phyloP scores from a whole-genome alignment of 768 basidiomycete genomes.

The Trametes cubensis region DNA sequence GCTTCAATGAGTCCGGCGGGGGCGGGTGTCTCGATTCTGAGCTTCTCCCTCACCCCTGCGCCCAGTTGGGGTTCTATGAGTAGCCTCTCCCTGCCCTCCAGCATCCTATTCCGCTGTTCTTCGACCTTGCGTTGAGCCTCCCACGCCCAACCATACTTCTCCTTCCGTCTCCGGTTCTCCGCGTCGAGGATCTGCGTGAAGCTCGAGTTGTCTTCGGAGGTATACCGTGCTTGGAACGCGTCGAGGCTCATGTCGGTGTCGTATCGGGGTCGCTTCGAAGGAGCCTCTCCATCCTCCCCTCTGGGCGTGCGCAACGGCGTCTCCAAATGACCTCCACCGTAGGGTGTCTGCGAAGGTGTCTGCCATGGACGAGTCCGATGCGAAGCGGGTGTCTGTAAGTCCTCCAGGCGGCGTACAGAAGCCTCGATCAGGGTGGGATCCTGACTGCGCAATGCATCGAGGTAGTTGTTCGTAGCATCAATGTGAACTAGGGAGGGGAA shows the following conservation, averaged over 20 bases:
- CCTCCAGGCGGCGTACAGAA: slow-evolving; percentile 73
- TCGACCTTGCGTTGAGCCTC: slow-evolving; percentile 86
- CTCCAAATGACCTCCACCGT: slow-evolving; percentile 57
- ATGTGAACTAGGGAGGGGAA: slow-evolving; percentile 92
- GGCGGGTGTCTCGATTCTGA: slow-evolving; percentile 62
- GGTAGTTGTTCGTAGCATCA: slow-evolving; percentile 85
- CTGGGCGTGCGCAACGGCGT: slow-evolving; percentile 58
- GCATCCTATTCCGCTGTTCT: slow-evolving; percentile 60
- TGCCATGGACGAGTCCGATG: slow-evolving; percentile 38
- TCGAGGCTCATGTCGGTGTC: slow-evolving; percentile 73
- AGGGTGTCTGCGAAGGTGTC: slow-evolving; percentile 69
- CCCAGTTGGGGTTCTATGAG: slow-evolving; percentile 67
- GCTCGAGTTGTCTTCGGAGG: slow-evolving; percentile 96
- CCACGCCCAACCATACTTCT: slow-evolving; percentile 92
- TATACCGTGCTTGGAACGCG: slow-evolving; percentile 87
- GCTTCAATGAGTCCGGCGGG: slow-evolving; percentile 56
- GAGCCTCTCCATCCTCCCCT: slow-evolving; percentile 40
- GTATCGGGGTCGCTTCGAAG: slow-evolving; percentile 59
- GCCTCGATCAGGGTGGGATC: slow-evolving; percentile 78
- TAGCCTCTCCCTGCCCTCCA: slow-evolving; percentile 69
- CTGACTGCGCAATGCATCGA: slow-evolving; percentile 74
- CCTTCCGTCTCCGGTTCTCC: slow-evolving; percentile 82
- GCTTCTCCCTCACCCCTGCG: slow-evolving; percentile 67
- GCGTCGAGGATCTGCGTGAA: slow-evolving; percentile 91
- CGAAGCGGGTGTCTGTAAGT: slow-evolving; percentile 57